Base-by-base conservation (phyloP, 2,329 filamentous ascomycete species). In the Fusarium haematococcum region DNA sequence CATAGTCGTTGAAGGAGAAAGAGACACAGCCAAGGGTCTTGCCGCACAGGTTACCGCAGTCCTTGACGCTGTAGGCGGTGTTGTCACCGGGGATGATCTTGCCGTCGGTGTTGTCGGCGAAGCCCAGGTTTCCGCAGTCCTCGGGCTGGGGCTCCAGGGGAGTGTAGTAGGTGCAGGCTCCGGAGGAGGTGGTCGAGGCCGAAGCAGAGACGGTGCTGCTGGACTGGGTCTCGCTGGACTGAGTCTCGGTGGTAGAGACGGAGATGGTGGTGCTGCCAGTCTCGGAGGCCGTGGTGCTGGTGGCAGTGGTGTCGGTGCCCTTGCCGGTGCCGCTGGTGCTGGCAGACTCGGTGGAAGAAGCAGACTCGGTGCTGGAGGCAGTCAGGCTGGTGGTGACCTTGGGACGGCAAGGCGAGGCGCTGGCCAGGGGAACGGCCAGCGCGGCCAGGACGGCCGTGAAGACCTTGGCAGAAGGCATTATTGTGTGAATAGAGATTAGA, bases 391-490 rank as follows among this genome's bases (percentile, higher is more conserved):
- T 72, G 23, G 48, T 35, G 2, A 66, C 45, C 58, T 75, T 66
- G 27, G 72, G 72, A 63, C 72, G 74, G 41, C 72, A 74, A 52
- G 72, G 72, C 18, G 72, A 41, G 32, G 72, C 71, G 39, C 50
- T 57, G 50, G 37, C 72, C 61, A 70, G 59, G n/a, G 67, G 67
- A 5, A 70, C 33, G 63, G 72, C 72, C 72, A 75, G 48, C 13
- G 69, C 72, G 41, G 72, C 72, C 61, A 75, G 25, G 43, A 75
- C 48, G 63, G 72, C 72, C n/a, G 72, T 61, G 50, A 75, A 73
- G 65, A 75, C 71, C 69, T 75, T 75, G 32, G 57, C 52, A 9
- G 72, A 75, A 64, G 72, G 65, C 72, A 75, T 75, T 43, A n/a
- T 43, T 43, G 39, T 35, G 30, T 41, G 30, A 45, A 45, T 37